Percentiles rank a stretch among this genome's conserved stretches.
Conservation (phyloP, 164 flowering plant species). For the Paratinospora sagittata region DNA sequence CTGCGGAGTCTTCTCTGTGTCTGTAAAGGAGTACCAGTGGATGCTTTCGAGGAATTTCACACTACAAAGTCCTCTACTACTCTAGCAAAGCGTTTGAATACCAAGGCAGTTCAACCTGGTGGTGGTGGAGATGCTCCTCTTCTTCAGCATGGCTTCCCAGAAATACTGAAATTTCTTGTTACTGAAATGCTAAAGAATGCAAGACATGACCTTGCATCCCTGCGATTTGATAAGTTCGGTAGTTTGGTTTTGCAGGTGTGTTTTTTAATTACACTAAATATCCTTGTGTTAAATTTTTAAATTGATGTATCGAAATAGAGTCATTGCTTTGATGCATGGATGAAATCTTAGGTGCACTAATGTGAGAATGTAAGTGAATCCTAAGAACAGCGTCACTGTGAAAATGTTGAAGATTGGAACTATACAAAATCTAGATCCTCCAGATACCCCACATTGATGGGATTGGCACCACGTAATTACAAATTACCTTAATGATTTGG, state of each 20-base stretch:
- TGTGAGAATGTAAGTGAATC: too few species aligned
- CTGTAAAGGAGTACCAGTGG: conserved; percentile 64
- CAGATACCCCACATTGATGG: too few species aligned
- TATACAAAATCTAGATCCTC: too few species aligned
- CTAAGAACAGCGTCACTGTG: too few species aligned
- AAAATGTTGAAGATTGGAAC: too few species aligned
- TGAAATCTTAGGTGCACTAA: too few species aligned
- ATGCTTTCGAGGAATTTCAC: conserved; percentile 51
- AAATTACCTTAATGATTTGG: too few species aligned
- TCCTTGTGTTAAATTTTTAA: not conserved
- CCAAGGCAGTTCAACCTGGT: conserved; percentile 28
- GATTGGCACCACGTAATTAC: too few species aligned
- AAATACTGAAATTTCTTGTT: conserved; percentile 50
- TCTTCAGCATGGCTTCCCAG: conserved; percentile 50
- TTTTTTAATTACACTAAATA: not conserved
- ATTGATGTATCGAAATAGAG: too few species aligned
- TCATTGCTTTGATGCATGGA: too few species aligned
- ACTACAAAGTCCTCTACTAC: conserved; percentile 44
- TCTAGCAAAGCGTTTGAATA: conserved; percentile 61
- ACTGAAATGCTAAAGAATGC: conserved; percentile 44
- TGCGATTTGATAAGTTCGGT: conserved; percentile 60
- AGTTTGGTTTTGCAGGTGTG: conserved; percentile 85
- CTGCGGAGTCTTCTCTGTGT: conserved; percentile 88
- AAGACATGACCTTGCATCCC: conserved; percentile 30
- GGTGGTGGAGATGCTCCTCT: conserved; percentile 19